phyloP scores from a whole-genome alignment of 441 rosid genomes.

The Eruca vesicaria region DNA sequence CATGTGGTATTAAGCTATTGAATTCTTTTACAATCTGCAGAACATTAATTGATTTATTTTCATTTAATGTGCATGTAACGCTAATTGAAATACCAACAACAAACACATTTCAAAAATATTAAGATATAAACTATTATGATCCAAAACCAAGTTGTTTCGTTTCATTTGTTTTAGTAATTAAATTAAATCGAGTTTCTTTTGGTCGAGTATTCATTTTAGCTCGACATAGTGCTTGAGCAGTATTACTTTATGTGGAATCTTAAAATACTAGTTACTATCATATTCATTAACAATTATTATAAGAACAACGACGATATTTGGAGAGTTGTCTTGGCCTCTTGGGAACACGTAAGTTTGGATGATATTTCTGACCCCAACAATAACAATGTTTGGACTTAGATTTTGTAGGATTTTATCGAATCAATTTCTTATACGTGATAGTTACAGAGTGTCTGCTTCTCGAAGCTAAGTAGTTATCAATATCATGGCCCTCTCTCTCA shows the following conservation, averaged over 20 bases:
- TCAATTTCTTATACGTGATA: neutral
- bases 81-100: constrained; percentile 14
- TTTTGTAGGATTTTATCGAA: neutral
- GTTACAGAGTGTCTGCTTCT: constrained; percentile 27
- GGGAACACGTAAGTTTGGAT: constrained; percentile 8
- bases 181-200: neutral
- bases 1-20: neutral
- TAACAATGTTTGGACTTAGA: neutral
- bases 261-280: neutral
- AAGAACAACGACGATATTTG: constrained; percentile 13
- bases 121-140: neutral
- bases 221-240: constrained; percentile 32
- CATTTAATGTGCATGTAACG: neutral
- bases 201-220: neutral
- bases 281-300: neutral
- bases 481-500: constrained; percentile 21
- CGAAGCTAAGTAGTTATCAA: constrained; percentile 29
- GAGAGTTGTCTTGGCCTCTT: constrained; percentile 3
- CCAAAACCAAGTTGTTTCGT: neutral
- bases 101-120: neutral
- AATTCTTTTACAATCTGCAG: neutral
- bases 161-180: neutral
- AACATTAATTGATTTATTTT: neutral
- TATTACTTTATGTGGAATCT: constrained; percentile 14
- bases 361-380: neutral